Percentiles rank a stretch among this genome's conserved stretches.
Evolutionary conservation across 345 rosid genomes (phyloP).

Genomic region (Salix koriyanagi): DNA sequence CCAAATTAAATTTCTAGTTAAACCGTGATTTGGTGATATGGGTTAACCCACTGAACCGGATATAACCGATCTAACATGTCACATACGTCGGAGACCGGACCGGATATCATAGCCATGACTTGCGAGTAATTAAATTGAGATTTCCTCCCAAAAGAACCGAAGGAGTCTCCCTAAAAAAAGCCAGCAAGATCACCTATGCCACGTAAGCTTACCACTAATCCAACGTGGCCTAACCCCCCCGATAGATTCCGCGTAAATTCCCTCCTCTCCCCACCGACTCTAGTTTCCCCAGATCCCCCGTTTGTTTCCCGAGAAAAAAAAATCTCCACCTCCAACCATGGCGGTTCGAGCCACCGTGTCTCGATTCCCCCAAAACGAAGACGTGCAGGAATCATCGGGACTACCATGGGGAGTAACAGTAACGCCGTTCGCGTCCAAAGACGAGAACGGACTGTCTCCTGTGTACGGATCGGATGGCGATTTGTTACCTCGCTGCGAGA

Average conservation of each 20-base stretch:
- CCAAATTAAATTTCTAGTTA: too few species aligned
- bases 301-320: constrained; percentile 12
- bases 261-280: neutral
- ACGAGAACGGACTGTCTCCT: constrained; percentile 75
- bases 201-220: neutral
- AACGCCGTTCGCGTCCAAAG: constrained; percentile 80
- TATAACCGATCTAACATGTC: too few species aligned
- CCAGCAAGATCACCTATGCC: neutral
- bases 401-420: constrained; percentile 91
- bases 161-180: neutral
- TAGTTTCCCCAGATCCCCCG: neutral
- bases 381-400: constrained; percentile 75
- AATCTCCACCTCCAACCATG: constrained; percentile 32
- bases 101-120: too few species aligned
- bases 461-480: constrained; percentile 76
- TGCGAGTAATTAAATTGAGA: neutral
- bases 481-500: constrained; percentile 87
- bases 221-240: constrained; percentile 18
- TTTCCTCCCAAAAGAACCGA: neutral
- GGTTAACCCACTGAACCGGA: too few species aligned
- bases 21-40: too few species aligned
- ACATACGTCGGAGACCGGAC: too few species aligned
- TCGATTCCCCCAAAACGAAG: constrained; percentile 75
- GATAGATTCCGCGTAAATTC: constrained; percentile 8
- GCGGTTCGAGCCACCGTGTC: constrained; percentile 79